Conservation (phyloP, 768 basidiomycete species). For the Infundibulicybe gibba region DNA sequence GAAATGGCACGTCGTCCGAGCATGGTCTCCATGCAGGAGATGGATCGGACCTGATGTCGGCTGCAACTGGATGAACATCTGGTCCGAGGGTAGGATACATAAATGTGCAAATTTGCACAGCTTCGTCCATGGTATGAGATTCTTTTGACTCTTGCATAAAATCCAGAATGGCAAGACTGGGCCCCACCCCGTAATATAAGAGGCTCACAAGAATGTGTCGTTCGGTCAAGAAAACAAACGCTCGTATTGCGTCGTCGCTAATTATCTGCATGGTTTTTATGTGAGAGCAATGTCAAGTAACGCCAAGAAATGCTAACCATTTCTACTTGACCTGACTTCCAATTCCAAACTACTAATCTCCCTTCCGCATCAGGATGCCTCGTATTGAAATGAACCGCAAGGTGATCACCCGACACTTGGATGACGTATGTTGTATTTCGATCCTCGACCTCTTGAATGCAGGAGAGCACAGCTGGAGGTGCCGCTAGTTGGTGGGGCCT, state of each 20-base stretch:
- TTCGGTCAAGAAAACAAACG: conserved; percentile 41
- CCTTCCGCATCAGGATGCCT: conserved; percentile 17
- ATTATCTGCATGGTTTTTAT: conserved; percentile 13
- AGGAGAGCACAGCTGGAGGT: conserved; percentile 25
- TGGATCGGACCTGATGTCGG: conserved; percentile 53
- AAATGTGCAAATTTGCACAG: conserved; percentile 34
- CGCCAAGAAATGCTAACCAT: conserved; percentile 35
- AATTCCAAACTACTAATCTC: conserved; percentile 60
- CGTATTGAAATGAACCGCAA: conserved; percentile 46
- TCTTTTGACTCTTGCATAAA: conserved; percentile 27
- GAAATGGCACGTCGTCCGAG: conserved; percentile 41
- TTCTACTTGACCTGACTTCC: conserved; percentile 51
- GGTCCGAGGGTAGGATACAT: conserved; percentile 32
- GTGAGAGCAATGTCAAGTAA: background rate
- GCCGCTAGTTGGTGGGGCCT: conserved; percentile 40
- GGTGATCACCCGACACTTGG: conserved; percentile 50
- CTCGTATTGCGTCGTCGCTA: conserved; percentile 26
- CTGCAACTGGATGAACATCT: conserved; percentile 20
- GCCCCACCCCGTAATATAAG: conserved; percentile 17
- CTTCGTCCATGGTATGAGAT: conserved; percentile 20
- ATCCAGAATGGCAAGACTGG: conserved; percentile 35
- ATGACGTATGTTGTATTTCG: conserved; percentile 36
- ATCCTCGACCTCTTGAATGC: conserved; percentile 16
- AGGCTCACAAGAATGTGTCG: conserved; percentile 32
- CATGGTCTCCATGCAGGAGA: conserved; percentile 40